Evolutionary conservation across 129 eudicot genomes (phyloP), one percentile per base, ranked within the genome.

Genomic region (Ambrosia artemisiifolia): DNA sequence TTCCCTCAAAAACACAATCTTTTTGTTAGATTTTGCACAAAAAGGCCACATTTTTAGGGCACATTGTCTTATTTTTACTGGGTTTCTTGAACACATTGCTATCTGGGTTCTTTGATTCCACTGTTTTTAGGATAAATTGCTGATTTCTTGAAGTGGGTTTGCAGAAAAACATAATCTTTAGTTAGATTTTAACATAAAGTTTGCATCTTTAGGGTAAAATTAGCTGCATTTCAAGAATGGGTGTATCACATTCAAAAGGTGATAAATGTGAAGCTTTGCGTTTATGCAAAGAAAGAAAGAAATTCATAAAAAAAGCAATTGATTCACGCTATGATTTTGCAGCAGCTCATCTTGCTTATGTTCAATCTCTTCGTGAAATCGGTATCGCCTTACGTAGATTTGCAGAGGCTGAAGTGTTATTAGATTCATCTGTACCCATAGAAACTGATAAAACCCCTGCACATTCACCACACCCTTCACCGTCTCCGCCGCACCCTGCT

Each of bases 331-430:
- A 83, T 60, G 83, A 84, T 73, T 83, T 91, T 53, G 97, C 97
- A 65, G 99, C 97, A 10, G 92, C 97, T 34, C 97, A 95, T 83
- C 88, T 88, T 67, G 80, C 97, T 28, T 95, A 95, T 49, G 76
- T 85, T 76, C 87, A 85, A 54, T 88, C 96, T 4, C 92, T 91
- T 49, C 78, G 78, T 55, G 85, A 74, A 50, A 78, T 86, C 19
- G 99, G 97, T 66, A 77, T 82, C 70, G 84, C 99, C 7, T 84
- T 95, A 2, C 68, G 90, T 44, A 79, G 90, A 73, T 95, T 88
- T 56, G 94, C 96, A 6, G 96, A 91, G 75, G 89, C 96, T 7
- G 94, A 95, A 48, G 88, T 91, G 8, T 53, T 91, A 50, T 57
- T 86, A 56, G 95, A 85, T 44, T 61, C 90, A 40, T 77, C 85